Evolutionary conservation across 495 filamentous ascomycete species (phyloP).

Genomic region (Copromyces sp.): DNA sequence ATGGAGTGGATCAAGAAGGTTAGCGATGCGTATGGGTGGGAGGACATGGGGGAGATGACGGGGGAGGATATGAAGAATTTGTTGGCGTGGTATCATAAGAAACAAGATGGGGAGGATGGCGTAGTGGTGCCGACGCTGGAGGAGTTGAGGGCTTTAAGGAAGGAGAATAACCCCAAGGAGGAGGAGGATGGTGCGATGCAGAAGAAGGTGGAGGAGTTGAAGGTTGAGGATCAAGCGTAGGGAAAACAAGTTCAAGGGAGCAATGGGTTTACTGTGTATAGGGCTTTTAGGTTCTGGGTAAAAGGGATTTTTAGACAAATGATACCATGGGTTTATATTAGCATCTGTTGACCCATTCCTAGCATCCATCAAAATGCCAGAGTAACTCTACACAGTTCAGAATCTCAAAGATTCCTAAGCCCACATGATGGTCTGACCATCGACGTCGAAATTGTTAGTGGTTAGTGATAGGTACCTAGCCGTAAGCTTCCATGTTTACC

Average conservation of each 20-base stretch:
- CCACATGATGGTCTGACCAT: no score
- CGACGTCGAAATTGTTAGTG: no score
- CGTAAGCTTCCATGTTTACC: no score
- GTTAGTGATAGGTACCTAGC: no score
- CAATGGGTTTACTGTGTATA: not conserved
- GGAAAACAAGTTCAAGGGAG: not conserved
- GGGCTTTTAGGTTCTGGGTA: no score
- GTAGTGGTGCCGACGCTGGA: conserved; percentile 37
- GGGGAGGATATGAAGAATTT: conserved; percentile 77
- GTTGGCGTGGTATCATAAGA: conserved; percentile 58
- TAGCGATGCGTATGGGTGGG: conserved; percentile 76
- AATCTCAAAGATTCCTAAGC: no score
- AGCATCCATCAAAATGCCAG: no score
- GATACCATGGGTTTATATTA: no score
- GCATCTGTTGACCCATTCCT: no score
- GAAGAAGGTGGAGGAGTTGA: not conserved
- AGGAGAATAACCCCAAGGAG: not conserved
- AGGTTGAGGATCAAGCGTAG: not conserved
- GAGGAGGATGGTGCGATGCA: not conserved
- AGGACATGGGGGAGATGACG: conserved; percentile 75
- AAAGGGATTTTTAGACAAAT: no score
- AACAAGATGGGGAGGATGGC: conserved; percentile 36
- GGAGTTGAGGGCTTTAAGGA: conserved; percentile 40
- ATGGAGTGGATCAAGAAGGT: conserved; percentile 96
- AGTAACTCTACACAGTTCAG: no score